Percentiles rank a stretch among this genome's conserved stretches.
phyloP scores from a whole-genome alignment of 2,329 filamentous ascomycete genomes.

The Lecanosticta acicola region DNA sequence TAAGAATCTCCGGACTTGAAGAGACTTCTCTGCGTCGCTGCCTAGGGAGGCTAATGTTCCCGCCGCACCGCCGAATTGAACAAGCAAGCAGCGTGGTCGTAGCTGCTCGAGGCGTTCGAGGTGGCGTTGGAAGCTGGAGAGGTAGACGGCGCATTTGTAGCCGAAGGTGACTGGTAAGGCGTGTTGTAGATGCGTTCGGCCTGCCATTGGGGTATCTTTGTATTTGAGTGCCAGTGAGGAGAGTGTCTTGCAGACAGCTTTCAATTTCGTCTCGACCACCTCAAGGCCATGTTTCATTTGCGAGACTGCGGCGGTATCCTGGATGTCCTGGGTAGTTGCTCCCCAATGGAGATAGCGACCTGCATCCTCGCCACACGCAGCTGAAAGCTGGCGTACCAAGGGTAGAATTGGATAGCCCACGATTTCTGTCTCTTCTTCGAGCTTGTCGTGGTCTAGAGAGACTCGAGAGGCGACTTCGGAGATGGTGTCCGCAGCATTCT shows the following conservation, averaged over 20 bases:
- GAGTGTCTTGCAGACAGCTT: slow-evolving; percentile 13
- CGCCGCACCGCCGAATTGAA: slow-evolving; percentile 31
- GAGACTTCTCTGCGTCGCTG: slow-evolving; percentile 7
- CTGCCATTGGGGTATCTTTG: slow-evolving; percentile 26
- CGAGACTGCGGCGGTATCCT: slow-evolving; percentile 26
- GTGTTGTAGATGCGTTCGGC: slow-evolving; percentile 30
- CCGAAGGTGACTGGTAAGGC: slow-evolving; percentile 32
- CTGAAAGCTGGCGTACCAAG: slow-evolving; percentile 27
- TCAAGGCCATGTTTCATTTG: slow-evolving; percentile 25
- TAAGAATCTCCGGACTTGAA: slow-evolving; percentile 21
- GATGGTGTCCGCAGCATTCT: slow-evolving; percentile 23
- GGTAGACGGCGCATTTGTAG: slow-evolving; percentile 31
- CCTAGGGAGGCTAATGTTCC: slow-evolving; percentile 28
- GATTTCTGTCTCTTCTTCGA: slow-evolving; percentile 26
- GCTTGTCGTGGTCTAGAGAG: slow-evolving; percentile 19
- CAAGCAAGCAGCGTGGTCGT: slow-evolving; percentile 22
- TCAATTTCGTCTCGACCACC: slow-evolving; percentile 16
- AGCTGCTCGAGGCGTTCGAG: slow-evolving; percentile 24
- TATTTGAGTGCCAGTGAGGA: slow-evolving; percentile 15
- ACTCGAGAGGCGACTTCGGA: slow-evolving; percentile 8
- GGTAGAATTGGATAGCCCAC: slow-evolving; percentile 32
- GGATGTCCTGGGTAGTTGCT: slow-evolving; percentile 31
- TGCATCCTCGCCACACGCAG: slow-evolving; percentile 20
- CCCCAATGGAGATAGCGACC: slow-evolving; percentile 31
- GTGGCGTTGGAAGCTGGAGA: slow-evolving; percentile 28